Percentiles rank a stretch among this genome's conserved stretches.
These are phyloP conservation scores for Lactarius tabidus DNA, from an alignment of 768 basidiomycete genomes.

Conservation along the genomic window DNA sequence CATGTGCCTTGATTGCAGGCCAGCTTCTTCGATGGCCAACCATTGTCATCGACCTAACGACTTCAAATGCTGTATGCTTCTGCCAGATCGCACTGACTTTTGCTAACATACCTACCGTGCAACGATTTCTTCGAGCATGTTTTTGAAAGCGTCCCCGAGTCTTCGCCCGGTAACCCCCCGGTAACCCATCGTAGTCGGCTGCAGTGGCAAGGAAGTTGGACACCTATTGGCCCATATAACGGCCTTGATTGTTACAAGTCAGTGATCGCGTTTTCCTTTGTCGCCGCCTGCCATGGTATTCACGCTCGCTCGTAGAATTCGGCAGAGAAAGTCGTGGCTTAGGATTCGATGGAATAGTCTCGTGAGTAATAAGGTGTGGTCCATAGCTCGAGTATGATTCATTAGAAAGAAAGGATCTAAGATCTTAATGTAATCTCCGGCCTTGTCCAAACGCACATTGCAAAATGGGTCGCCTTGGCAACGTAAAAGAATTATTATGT, in stretches of 20 bases:
- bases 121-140: conserved; percentile 36
- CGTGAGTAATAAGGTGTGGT: neutral
- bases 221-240: conserved; percentile 55
- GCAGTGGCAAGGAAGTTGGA: too few relatives aligned
- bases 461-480: conserved; percentile 12
- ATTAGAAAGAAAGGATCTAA: neutral
- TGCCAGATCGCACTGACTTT: neutral
- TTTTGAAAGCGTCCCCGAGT: conserved; percentile 31
- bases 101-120: neutral
- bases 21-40: conserved; percentile 39
- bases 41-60: conserved; percentile 51
- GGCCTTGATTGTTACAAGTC: conserved; percentile 71
- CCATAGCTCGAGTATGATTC: neutral
- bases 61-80: conserved; percentile 52
- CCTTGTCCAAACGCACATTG: neutral
- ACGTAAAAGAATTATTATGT: neutral
- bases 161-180: too few relatives aligned
- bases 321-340: neutral
- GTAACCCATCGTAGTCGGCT: too few relatives aligned
- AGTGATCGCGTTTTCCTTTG: too few relatives aligned
- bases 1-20: conserved; percentile 22
- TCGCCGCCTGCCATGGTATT: too few relatives aligned
- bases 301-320: too few relatives aligned
- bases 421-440: neutral
- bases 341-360: neutral